Evolutionary conservation across 73 alveolate species (phyloP).

Genomic region (Tetrahymena malaccensis): DNA sequence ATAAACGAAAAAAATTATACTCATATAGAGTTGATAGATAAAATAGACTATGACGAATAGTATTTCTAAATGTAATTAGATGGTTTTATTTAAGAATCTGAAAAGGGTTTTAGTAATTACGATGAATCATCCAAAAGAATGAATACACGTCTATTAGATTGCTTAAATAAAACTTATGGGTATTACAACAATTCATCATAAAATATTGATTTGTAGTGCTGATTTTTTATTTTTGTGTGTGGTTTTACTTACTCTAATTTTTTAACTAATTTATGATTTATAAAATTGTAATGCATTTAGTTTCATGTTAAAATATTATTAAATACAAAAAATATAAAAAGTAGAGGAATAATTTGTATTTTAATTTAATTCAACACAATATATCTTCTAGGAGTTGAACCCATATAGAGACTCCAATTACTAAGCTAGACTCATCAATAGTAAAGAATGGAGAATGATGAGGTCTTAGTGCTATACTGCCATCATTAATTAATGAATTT

Average conservation of each 20-base stretch:
- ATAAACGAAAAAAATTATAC: neutral
- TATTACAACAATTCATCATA: too few relatives aligned
- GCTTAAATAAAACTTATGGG: neutral
- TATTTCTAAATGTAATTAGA: neutral
- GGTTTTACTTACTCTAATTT: too few relatives aligned
- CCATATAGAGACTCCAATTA: conserved; percentile 12
- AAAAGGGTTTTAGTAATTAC: neutral
- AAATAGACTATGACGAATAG: neutral
- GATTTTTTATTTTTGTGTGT: too few relatives aligned
- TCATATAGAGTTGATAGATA: neutral
- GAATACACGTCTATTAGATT: neutral
- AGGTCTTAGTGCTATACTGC: neutral
- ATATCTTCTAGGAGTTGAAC: neutral
- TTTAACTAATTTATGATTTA: too few relatives aligned
- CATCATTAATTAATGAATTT: neutral
- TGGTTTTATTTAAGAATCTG: neutral
- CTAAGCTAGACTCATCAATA: conserved; percentile 21
- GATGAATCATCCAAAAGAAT: neutral
- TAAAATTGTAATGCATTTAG: too few relatives aligned
- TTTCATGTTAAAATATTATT: too few relatives aligned
- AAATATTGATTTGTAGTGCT: too few relatives aligned
- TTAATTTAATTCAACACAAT: neutral
- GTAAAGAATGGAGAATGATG: conserved; percentile 10
- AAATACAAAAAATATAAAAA: too few relatives aligned
- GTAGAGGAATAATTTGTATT: too few relatives aligned